Evolutionary conservation across 495 filamentous ascomycete genomes (phyloP), one percentile per base, ranked within the genome.

Genomic region (Aspergillus kassunensis): DNA sequence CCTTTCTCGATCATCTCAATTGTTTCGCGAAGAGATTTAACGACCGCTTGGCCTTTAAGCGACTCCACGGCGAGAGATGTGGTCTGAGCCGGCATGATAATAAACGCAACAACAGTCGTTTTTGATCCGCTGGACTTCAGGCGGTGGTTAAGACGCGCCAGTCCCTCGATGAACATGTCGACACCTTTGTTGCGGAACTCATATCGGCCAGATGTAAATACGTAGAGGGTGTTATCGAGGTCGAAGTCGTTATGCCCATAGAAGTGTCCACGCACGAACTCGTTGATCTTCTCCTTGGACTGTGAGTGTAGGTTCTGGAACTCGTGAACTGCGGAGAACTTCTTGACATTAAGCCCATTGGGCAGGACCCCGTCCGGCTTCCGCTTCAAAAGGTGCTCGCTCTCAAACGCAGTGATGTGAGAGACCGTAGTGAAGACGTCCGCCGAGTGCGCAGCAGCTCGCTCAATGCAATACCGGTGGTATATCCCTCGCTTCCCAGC

Each of bases 31-130:
- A 98, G 79, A 7, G 91, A 96, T 69, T 98, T 98, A 68, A 98
- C 90, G 12, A 95, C 90, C 1, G 93, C 93, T 66, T 98, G 93
- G 44, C 93, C 93, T 69, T 96, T 96, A 47, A 98, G 78, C 6
- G 93, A 87, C 71, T 98, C 93, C 12, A 98, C 93, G 0, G 95
- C 95, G 45, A 98, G 73, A 0, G 93, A 97, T 7, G 89, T 85
- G n/a, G 93, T 97, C 68, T 97, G 90, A 3, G 93, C 93, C 4
- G 95, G 95, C 91, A 97, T 95, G 66, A 98, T 97, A 62, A 98
- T 88, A 64, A 98, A 98, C 13, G 93, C 91, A n/a, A 98, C 95
- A 18, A 98, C 87, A 1, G 93, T 98, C 61, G 81, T 95, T 70
- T 91, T 93, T 54, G 91, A 96, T 15, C 88, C 87, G 20, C 82